These are phyloP conservation scores for Trametes maxima DNA, from an alignment of 768 basidiomycete genomes.

Conservation along the genomic window DNA sequence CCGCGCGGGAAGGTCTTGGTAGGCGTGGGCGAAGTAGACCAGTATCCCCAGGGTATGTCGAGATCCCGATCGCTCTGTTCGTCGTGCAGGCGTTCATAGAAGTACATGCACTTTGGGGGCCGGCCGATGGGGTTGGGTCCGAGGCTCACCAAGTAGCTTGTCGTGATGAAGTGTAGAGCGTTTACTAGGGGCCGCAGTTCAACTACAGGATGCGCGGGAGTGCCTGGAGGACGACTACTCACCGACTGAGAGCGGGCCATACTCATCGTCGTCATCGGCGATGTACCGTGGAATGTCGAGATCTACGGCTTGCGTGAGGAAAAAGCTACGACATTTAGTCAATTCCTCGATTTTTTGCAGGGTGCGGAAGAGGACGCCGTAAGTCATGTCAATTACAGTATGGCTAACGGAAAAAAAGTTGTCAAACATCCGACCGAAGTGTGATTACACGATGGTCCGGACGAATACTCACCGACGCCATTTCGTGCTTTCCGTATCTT, in stretches of 20 bases:
- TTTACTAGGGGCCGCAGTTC: not conserved
- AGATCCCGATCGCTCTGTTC: not conserved
- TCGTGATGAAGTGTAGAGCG: not conserved
- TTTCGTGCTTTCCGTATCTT: not conserved
- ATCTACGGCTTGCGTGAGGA: not conserved
- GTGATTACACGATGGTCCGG: not conserved
- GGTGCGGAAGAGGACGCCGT: not conserved
- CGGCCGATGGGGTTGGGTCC: not conserved
- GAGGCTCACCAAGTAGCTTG: constrained; percentile 5
- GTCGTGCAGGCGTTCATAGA: not conserved
- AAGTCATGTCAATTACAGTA: constrained; percentile 8
- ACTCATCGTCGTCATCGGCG: not conserved
- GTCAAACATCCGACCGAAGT: not conserved
- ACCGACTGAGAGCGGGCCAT: not conserved
- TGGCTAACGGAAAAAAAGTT: not conserved
- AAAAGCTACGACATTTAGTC: constrained; percentile 3
- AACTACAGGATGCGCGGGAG: not conserved
- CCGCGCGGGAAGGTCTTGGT: not conserved
- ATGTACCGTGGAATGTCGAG: constrained; percentile 4
- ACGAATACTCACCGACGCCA: not conserved
- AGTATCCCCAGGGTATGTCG: constrained; percentile 10
- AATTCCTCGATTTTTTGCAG: not conserved
- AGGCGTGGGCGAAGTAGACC: constrained; percentile 2
- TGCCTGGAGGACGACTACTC: not conserved
- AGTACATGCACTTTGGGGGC: constrained; percentile 3